phyloP scores from a whole-genome alignment of 805 yeast species.

The Lipomyces lipofer region DNA sequence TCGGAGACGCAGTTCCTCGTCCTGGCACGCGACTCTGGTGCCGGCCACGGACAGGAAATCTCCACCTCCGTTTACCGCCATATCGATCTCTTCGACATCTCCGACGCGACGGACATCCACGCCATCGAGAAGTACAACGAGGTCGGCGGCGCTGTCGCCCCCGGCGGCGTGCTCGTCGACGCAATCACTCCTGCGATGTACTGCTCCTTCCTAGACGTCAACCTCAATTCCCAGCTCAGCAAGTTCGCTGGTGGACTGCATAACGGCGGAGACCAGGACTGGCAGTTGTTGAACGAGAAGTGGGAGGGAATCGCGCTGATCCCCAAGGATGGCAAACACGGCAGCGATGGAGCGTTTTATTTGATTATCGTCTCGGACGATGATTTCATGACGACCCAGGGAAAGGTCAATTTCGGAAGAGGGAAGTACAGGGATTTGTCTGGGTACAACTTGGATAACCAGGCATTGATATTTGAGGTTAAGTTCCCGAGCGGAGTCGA shows the following conservation, averaged over 20 bases:
- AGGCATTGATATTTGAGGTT: constrained; percentile 23
- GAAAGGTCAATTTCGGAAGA: constrained; percentile 25
- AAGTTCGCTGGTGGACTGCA: constrained; percentile 26
- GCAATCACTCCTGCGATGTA: constrained; percentile 19
- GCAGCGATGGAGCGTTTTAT: constrained; percentile 25
- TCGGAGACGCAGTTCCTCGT: constrained; percentile 21
- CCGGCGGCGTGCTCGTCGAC: constrained; percentile 21
- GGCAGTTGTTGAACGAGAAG: constrained; percentile 26
- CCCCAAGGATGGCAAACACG: constrained; percentile 25
- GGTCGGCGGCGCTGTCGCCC: constrained; percentile 23
- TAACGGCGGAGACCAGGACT: constrained; percentile 27
- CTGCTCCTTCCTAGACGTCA: constrained; percentile 28
- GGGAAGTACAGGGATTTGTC: constrained; percentile 13
- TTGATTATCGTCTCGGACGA: constrained; percentile 22
- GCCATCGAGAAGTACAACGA: constrained; percentile 16
- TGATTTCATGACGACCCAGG: constrained; percentile 25
- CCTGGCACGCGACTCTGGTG: constrained; percentile 26
- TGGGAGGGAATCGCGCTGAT: constrained; percentile 28
- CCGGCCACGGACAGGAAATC: constrained; percentile 26
- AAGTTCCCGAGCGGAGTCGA: constrained; percentile 13
- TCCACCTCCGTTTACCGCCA: constrained; percentile 23
- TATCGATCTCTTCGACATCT: constrained; percentile 18
- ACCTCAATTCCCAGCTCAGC: constrained; percentile 19
- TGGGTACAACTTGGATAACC: constrained; percentile 25
- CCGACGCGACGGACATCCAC: constrained; percentile 24